Evolutionary conservation across 768 basidiomycete genomes (phyloP), one percentile per base, ranked within the genome.

Genomic region (Lactifluus piperatus): DNA sequence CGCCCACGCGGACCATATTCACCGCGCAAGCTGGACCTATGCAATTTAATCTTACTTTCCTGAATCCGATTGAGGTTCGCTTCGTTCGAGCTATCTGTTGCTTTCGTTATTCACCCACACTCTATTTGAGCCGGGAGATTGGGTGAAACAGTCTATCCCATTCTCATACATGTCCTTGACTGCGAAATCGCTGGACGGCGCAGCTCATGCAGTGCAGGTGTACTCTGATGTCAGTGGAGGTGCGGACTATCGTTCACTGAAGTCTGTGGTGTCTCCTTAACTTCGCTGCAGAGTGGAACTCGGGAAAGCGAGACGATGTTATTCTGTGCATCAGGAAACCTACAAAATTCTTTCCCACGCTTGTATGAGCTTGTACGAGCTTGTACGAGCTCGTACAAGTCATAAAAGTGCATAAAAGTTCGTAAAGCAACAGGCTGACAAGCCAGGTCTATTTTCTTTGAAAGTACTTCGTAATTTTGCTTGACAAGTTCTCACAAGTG

Each of bases 161-260:
- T 75, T 76, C 63, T 71, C 74, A 11, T 76, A 76, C 54, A 37
- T 76, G 13, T 63, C 69, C 9, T 55, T 76, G 5, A 62, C 67
- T 7, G 73, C 68, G 8, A 43, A 29, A 5, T 63, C 74, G 0
- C 61, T 64, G 18, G 74, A 76, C 51, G 71, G 69, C 7, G 58
- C 60, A 13, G 26, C 67, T 14, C 75, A 76, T 57, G 13, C 27
- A 13, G 69, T 74, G 6, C 71, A 75, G 56, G 64, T 76, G 4
- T 76, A 75, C 57, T 69, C 73, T 0, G 75, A 76, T 56, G 70
- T 76, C 47, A 74, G 69, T 49, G 72, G 66, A 62, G 74, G 73
- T 73, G 44, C 18, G 65, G 56, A 6, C 1, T 6, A 16, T 51
- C 29, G 9, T 37, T 24, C 24, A 50, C 29, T 22, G 20, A 30